phyloP scores from a whole-genome alignment of 768 basidiomycete genomes.

The Daedaleopsis nitida region DNA sequence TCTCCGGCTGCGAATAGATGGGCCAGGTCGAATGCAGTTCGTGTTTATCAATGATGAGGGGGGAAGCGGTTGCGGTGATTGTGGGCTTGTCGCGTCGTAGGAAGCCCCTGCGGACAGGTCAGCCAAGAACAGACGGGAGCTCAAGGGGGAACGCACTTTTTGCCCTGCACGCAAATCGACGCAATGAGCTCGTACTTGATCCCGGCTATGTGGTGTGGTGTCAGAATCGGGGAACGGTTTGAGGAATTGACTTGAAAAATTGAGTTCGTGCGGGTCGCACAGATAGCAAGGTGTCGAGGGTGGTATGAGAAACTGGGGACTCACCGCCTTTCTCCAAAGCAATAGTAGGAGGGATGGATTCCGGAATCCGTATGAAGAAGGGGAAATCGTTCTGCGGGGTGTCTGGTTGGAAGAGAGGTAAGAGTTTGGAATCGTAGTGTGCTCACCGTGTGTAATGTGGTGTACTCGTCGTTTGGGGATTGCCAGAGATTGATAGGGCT shows the following conservation, averaged over 20 bases:
- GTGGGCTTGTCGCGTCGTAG: constrained; percentile 78
- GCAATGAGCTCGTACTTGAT: constrained; percentile 91
- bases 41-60: constrained; percentile 89
- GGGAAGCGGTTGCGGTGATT: constrained; percentile 64
- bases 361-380: constrained; percentile 90
- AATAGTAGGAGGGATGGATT: constrained; percentile 86
- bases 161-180: constrained; percentile 82
- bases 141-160: constrained; percentile 55
- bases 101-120: constrained; percentile 56
- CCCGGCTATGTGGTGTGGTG: constrained; percentile 50
- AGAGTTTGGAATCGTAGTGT: background rate
- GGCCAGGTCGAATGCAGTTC: constrained; percentile 95
- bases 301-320: constrained; percentile 18
- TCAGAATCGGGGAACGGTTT: background rate
- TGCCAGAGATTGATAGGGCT: constrained; percentile 86
- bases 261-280: background rate
- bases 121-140: background rate
- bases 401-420: background rate
- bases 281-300: background rate
- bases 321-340: constrained; percentile 75
- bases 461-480: constrained; percentile 69
- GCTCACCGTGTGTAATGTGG: constrained; percentile 63
- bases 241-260: background rate
- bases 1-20: constrained; percentile 78
- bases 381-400: constrained; percentile 75